These are phyloP conservation scores for Neonectria hederae DNA, from an alignment of 2,329 filamentous ascomycete genomes.

Conservation along the genomic window DNA sequence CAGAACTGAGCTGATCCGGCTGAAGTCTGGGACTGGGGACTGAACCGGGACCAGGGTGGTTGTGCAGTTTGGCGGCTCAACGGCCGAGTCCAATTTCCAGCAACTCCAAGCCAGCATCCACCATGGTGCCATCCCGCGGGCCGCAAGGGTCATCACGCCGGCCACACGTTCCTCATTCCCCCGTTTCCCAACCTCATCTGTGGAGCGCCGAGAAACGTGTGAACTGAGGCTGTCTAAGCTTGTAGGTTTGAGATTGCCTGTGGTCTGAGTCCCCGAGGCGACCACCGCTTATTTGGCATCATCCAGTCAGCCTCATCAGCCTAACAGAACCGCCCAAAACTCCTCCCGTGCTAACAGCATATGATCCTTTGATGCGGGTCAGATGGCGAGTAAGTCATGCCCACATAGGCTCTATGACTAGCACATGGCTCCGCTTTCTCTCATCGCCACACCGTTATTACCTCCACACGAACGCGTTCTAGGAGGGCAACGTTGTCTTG, in stretches of 20 bases:
- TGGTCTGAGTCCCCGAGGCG: neutral
- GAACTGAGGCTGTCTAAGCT: neutral
- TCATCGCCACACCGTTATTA: too few relatives aligned
- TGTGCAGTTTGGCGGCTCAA: conserved; percentile 20
- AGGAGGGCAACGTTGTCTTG: too few relatives aligned
- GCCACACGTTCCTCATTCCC: neutral
- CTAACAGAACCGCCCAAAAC: neutral
- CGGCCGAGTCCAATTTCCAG: conserved; percentile 11
- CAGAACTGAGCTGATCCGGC: conserved; percentile 24
- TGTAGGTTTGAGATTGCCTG: neutral
- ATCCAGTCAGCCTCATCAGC: neutral
- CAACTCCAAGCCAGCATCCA: conserved; percentile 4
- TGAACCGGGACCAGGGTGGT: conserved; percentile 4
- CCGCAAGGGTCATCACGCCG: neutral
- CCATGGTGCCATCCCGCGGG: neutral
- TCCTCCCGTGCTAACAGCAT: neutral
- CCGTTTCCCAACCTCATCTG: neutral
- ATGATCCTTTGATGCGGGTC: neutral
- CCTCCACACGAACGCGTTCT: too few relatives aligned
- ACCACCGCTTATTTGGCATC: neutral
- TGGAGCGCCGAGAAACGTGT: neutral
- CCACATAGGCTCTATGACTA: neutral
- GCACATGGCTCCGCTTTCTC: too few relatives aligned
- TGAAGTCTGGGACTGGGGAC: neutral
- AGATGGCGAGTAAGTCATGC: neutral